Conservation (phyloP, 139 green algal species). For the Chlamydomonas sp. region DNA sequence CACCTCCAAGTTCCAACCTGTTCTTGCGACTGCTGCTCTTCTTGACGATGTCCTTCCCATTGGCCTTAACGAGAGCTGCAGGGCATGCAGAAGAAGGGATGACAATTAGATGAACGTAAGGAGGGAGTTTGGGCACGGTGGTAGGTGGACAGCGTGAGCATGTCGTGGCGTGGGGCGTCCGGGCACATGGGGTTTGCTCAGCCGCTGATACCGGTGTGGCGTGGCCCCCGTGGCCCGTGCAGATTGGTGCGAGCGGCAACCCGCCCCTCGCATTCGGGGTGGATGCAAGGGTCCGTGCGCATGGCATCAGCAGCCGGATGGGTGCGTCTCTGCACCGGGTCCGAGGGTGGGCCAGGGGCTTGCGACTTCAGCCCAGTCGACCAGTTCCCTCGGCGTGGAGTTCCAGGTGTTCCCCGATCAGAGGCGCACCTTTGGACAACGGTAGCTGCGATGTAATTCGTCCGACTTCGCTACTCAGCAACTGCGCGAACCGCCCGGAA, state of each 20-base stretch:
- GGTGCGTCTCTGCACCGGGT: too few species aligned
- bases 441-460: conserved; percentile 18
- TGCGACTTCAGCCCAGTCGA: background rate
- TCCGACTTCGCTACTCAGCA: conserved; percentile 30
- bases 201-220: too few species aligned
- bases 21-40: conserved; percentile 73
- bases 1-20: conserved; percentile 49
- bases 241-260: too few species aligned
- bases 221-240: too few species aligned
- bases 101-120: background rate
- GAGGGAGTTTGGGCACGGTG: background rate
- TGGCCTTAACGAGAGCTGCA: conserved; percentile 74
- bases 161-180: background rate
- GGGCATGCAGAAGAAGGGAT: background rate
- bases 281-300: too few species aligned
- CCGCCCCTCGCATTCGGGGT: too few species aligned
- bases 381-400: background rate
- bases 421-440: conserved; percentile 30
- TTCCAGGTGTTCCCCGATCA: too few species aligned
- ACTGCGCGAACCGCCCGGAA: background rate
- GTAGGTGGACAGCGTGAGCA: background rate
- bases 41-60: conserved; percentile 91
- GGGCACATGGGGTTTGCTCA: too few species aligned
- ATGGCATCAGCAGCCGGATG: too few species aligned
- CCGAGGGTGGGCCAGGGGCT: too few species aligned